Evolutionary conservation across 495 filamentous ascomycete genomes (phyloP), one percentile per base, ranked within the genome.

Genomic region (Penicillium verhagenii): DNA sequence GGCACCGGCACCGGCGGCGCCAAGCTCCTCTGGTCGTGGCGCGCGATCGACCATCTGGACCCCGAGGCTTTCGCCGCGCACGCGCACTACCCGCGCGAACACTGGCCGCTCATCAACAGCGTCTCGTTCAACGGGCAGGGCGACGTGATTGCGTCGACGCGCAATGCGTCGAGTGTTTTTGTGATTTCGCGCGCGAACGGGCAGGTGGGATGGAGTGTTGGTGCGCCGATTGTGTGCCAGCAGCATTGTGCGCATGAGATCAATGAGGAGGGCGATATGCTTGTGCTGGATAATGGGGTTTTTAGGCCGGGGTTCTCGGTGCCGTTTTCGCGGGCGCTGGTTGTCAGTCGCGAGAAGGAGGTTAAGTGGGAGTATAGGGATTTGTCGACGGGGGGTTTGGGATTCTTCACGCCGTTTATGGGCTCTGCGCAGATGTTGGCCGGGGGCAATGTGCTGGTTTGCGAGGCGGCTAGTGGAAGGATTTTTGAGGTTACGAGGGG

Each of bases 401-500:
- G 69, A 1, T 75, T 79, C 53, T 77, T 79, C 57, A 77, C 74
- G 4, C 75, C 75, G 10, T 78, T 78, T 44, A 79, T 79, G 76
- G 75, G 76, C n/a, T 68, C 68, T 25, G 76, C 75, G 7, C 75
- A 77, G 57, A 57, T 64, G 20, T 49, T 78, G 20, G 25, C 8
- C 5, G 71, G 69, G 52, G 74, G 72, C 29, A 79, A 78, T 50
- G 69, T 72, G 0, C 40, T 79, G 29, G 33, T 79, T 10, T 76
- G 70, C 16, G 76, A 79, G 56, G 72, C 69, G 45, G 74, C 70
- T 11, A 66, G 68, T 65, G 81, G 81, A 2, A 73, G 75, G 53
- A 68, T 84, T 25, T 71, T 82, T 18, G 79, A 81, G 61, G 71
- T 84, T 40, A 75, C 74, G 57, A 73, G 73, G 14, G 72, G 71